Evolutionary conservation across 805 yeast genomes (phyloP).

Genomic region (Peterozyma xylosa): DNA sequence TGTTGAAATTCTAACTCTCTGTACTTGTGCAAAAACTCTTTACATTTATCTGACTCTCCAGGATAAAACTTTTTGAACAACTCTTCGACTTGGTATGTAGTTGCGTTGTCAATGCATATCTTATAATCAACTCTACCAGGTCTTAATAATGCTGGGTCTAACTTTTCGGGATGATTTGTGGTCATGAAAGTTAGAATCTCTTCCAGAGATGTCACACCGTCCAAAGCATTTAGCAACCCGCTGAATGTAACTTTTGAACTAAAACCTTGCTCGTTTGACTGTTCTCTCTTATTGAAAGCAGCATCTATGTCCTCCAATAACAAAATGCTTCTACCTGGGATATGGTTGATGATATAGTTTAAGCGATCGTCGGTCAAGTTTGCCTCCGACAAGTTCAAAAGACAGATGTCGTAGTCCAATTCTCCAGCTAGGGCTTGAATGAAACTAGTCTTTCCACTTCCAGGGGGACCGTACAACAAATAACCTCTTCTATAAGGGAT

Average conservation of each 20-base stretch:
- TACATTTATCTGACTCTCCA: constrained; percentile 43
- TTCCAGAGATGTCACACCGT: constrained; percentile 97
- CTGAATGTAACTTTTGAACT: constrained; percentile 90
- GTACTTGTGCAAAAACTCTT: constrained; percentile 39
- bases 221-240: constrained; percentile 87
- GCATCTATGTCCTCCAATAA: constrained; percentile 93
- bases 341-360: constrained; percentile 92
- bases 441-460: constrained; percentile 92
- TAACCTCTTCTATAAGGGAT: constrained; percentile 96
- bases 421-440: constrained; percentile 97
- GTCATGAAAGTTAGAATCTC: constrained; percentile 97
- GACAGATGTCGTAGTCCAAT: constrained; percentile 90
- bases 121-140: constrained; percentile 94
- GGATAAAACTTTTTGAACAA: constrained; percentile 91
- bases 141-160: constrained; percentile 88
- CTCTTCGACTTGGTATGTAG: constrained; percentile 63
- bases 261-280: constrained; percentile 69
- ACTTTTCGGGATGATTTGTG: constrained; percentile 90
- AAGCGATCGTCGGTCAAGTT: constrained; percentile 91
- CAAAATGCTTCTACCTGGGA: constrained; percentile 82
- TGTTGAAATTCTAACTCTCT: constrained; percentile 36
- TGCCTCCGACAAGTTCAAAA: constrained; percentile 82
- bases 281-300: constrained; percentile 80
- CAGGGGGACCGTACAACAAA: constrained; percentile 93
- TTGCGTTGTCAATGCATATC: constrained; percentile 80